Conservation (phyloP, 768 basidiomycete species). For the Suillus fuscotomentosus region DNA sequence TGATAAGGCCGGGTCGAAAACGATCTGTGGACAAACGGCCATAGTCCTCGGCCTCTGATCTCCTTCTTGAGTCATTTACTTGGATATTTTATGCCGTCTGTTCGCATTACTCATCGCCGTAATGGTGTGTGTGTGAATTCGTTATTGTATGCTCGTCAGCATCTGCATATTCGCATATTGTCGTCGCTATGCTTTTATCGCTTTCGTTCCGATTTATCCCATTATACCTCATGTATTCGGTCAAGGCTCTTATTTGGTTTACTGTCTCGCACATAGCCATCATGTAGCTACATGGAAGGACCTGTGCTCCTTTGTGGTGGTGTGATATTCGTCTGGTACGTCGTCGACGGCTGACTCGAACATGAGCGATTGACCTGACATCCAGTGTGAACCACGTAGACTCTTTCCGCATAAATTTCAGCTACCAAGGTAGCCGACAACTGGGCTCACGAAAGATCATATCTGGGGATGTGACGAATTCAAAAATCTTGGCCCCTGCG, state of each 20-base stretch:
- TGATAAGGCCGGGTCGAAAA: slow-evolving; percentile 26
- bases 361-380: not conserved
- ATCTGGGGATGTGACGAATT: not conserved
- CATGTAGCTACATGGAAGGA: not conserved
- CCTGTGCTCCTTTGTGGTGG: not conserved
- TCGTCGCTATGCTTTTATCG: slow-evolving; percentile 16
- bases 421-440: not conserved
- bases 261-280: slow-evolving; percentile 28
- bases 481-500: not conserved
- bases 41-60: slow-evolving; percentile 2
- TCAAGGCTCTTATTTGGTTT: slow-evolving; percentile 10
- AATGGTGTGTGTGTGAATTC: not conserved
- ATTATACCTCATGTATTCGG: slow-evolving; percentile 33
- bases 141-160: slow-evolving; percentile 8
- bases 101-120: not conserved
- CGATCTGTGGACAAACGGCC: slow-evolving; percentile 26
- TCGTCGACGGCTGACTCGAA: not conserved
- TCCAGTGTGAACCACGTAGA: not conserved
- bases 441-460: not conserved
- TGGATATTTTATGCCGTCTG: not conserved
- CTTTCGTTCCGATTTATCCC: slow-evolving; percentile 15
- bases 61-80: not conserved
- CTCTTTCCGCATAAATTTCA: not conserved
- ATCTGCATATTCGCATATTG: slow-evolving; percentile 17
- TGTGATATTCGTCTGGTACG: not conserved